Evolutionary conservation across 2,329 filamentous ascomycete species (phyloP).

Genomic region (Alternaria gansuensis): DNA sequence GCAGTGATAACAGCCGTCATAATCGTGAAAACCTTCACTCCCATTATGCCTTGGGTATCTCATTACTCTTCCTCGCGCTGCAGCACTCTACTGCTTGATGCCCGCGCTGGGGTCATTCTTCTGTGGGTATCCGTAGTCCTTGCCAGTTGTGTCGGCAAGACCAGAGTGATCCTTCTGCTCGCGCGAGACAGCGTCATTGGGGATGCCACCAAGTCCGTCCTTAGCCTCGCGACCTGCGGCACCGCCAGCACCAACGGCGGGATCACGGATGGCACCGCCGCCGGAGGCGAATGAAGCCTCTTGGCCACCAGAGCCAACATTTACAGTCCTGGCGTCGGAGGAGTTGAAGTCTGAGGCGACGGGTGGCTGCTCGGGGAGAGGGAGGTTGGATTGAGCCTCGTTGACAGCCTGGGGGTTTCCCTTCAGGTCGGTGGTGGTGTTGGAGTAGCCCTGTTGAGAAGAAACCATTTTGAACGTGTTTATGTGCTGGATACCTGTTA

Average conservation of each 20-base stretch:
- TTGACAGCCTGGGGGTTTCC: conserved; percentile 66
- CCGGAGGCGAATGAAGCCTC: conserved; percentile 58
- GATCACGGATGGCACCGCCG: conserved; percentile 56
- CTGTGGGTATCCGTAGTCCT: conserved; percentile 55
- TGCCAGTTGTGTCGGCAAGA: conserved; percentile 53
- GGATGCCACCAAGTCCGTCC: conserved; percentile 65
- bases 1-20: conserved; percentile 20
- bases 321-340: conserved; percentile 71
- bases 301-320: conserved; percentile 70
- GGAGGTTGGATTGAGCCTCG: conserved; percentile 74
- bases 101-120: conserved; percentile 53
- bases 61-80: neutral
- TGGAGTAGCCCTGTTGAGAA: conserved; percentile 37
- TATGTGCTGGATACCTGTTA: conserved; percentile 12
- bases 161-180: conserved; percentile 56
- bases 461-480: conserved; percentile 34
- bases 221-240: conserved; percentile 69
- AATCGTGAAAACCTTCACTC: conserved; percentile 15
- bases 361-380: conserved; percentile 80
- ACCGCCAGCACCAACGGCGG: conserved; percentile 63
- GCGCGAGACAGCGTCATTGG: conserved; percentile 67
- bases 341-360: conserved; percentile 81
- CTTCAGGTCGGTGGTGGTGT: conserved; percentile 37
- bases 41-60: conserved; percentile 15
- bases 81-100: conserved; percentile 30